Base-by-base conservation (phyloP, 2,329 filamentous ascomycete species). In the Ophiostoma ulmi region DNA sequence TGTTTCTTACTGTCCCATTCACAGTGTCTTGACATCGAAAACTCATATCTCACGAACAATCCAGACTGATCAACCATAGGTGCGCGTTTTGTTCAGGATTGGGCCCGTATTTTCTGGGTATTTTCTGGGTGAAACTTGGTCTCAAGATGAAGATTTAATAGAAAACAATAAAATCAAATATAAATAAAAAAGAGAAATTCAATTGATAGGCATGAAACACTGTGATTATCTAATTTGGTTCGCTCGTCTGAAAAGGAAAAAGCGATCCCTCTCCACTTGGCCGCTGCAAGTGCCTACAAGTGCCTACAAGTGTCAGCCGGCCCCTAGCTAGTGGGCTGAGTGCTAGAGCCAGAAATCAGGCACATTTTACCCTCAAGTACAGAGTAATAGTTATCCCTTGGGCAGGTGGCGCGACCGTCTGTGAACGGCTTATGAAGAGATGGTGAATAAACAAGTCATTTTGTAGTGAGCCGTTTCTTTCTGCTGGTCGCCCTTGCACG, bases 171-270 rank as follows among this genome's bases (percentile, higher is more conserved):
- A 39, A 26, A 55, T 13, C 31, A 26, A 35, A 63, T 14, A n/a
- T 5, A 31, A 67, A 17, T 20, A 48, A 68, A 48, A 48, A 52
- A 35, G 14, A 3, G 35, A 68, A 48, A 68, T n/a, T n/a, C 5
- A n/a, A 35, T 7, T 17, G 58, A 26, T 35, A 14, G 22, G 22
- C 26, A 35, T 58, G 52, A 58, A 63, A 63, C 58, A 31, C 58
- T 35, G 35, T 63, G 58, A 63, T 63, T 63, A 63, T 63, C 58
- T 63, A 63, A 63, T 63, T 63, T 63, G 26, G 26, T 5, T 26
- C n/a, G 52, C 52, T 14, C n/a, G 22, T 26, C n/a, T 58, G n/a
- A 22, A 26, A 13, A 26, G 52, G 52, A 58, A 58, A 58, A n/a
- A 58, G 52, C 52, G 52, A 58, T 58, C 52, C 5, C n/a, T 22